Conservation (phyloP, 2,329 filamentous ascomycete species). For the Dryadomyces quercus-mongolicae region DNA sequence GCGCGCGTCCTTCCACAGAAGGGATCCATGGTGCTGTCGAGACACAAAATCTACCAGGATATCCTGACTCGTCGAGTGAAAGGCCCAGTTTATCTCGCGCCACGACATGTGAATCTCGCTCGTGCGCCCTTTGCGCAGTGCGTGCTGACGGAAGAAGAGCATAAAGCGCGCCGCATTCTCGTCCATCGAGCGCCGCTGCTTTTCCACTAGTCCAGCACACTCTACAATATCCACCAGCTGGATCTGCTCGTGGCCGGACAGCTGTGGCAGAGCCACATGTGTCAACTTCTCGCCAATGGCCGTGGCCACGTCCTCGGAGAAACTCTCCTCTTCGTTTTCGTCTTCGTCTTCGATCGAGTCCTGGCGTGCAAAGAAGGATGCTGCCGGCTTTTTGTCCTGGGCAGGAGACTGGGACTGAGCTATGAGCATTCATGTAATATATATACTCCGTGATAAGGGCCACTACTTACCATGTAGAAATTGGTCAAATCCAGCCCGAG, state of each 20-base stretch:
- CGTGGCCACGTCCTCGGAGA: constrained; percentile 59
- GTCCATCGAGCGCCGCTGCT: constrained; percentile 78
- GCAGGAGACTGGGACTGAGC: neutral
- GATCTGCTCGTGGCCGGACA: constrained; percentile 79
- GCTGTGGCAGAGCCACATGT: constrained; percentile 59
- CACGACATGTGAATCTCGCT: constrained; percentile 57
- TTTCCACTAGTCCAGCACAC: constrained; percentile 72
- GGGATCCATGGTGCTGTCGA: constrained; percentile 62
- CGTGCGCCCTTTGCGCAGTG: constrained; percentile 53
- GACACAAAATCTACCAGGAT: constrained; percentile 77
- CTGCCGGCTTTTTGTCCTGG: neutral
- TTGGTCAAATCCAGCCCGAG: constrained; percentile 52
- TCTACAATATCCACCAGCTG: constrained; percentile 75
- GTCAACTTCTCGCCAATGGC: constrained; percentile 68
- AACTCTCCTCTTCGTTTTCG: constrained; percentile 45
- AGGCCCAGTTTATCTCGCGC: constrained; percentile 78
- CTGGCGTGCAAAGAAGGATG: constrained; percentile 24
- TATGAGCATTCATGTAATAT: neutral
- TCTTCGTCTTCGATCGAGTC: constrained; percentile 38
- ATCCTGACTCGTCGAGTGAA: constrained; percentile 76
- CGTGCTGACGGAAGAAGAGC: constrained; percentile 75
- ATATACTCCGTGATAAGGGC: constrained; percentile 10
- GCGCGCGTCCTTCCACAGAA: constrained; percentile 76
- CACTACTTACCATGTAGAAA: constrained; percentile 30
- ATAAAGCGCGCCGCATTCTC: constrained; percentile 81